Evolutionary conservation across 2,329 filamentous ascomycete genomes (phyloP), one percentile per base, ranked within the genome.

Genomic region (Microthyrium microscopicum): DNA sequence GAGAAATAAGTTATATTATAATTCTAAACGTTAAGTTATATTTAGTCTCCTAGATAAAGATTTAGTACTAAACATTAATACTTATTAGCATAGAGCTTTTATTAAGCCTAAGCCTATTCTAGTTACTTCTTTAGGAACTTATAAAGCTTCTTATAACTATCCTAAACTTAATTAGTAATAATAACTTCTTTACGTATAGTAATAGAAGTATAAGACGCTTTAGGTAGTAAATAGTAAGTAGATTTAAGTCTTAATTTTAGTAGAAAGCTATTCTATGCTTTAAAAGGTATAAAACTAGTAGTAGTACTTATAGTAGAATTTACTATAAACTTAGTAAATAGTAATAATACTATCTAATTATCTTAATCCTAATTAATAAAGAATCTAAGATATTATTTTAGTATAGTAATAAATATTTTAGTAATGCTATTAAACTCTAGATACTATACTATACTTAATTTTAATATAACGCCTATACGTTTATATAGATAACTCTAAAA

Each of bases 401-500:
- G 15, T 8, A 20, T 29, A 11, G 34, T 29, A 19, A 39, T 40
- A n/a, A 31, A 25, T 2, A 26, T 5, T 32, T 40, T 33, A 4
- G 37, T 40, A 20, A 39, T 37, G 4, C 39, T 31, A 34, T 41
- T 38, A 5, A 34, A 40, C 17, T 41, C 30, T 4, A 29, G 34
- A 21, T 40, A 22, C 20, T 3, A 36, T 4, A 30, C 34, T n/a
- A 30, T n/a, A n/a, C n/a, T n/a, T n/a, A n/a, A n/a, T n/a, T n/a
- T n/a, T n/a, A n/a, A n/a, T n/a, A n/a, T n/a, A 19, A 4, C 12
- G 13, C 11, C 27, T 11, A 17, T 29, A 9, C 18, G 21, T 40
- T 29, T 31, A 21, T 21, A 38, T 4, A 40, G 8, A 4, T 20
- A 13, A 8, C 5, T 16, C 38, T 21, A 41, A 13, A 41, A 37